Percentiles rank a stretch among this genome's conserved stretches.
Conservation (phyloP, 352 stramenopile genomes). For the Phytophthora megakarya region DNA sequence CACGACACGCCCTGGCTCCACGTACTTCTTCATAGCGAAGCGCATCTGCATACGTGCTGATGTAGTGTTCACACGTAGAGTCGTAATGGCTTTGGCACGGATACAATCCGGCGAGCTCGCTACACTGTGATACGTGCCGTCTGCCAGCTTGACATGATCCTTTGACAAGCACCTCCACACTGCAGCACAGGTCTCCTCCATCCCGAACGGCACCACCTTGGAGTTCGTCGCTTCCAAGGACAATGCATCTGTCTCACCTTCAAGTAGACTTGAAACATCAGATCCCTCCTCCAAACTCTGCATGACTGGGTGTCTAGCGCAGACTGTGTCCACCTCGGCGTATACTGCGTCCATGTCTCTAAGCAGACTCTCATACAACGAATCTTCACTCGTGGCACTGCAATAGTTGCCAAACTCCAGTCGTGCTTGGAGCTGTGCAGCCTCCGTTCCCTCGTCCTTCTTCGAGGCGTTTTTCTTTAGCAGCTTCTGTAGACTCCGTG, state of each 20-base stretch:
- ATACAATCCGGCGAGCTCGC: slow-evolving; percentile 40
- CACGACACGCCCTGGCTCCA: slow-evolving; percentile 29
- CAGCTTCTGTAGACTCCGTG: slow-evolving; percentile 50
- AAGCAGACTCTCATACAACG: slow-evolving; percentile 34
- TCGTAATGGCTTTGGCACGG: slow-evolving; percentile 52
- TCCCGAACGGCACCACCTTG: slow-evolving; percentile 51
- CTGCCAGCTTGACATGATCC: slow-evolving; percentile 40
- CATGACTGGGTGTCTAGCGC: slow-evolving; percentile 33
- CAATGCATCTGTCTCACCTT: slow-evolving; percentile 29
- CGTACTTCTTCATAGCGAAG: slow-evolving; percentile 48
- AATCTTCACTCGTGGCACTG: slow-evolving; percentile 19
- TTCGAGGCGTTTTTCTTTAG: slow-evolving; percentile 36
- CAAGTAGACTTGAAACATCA: slow-evolving; percentile 38
- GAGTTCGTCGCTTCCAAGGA: slow-evolving; percentile 48
- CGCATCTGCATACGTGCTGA: slow-evolving; percentile 41
- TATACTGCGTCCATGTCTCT: slow-evolving; percentile 37
- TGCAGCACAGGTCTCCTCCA: slow-evolving; percentile 41
- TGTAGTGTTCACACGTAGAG: slow-evolving; percentile 34
- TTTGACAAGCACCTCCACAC: slow-evolving; percentile 46
- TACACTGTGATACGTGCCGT: slow-evolving; percentile 44
- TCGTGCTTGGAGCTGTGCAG: slow-evolving; percentile 19
- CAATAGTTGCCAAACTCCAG: slow-evolving; percentile 27
- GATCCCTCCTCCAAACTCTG: slow-evolving; percentile 35
- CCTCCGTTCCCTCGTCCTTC: slow-evolving; percentile 22
- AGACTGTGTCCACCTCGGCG: slow-evolving; percentile 36